phyloP scores from a whole-genome alignment of 192 early-diverging fungal species.

The Phycomyces blakesleeanus region DNA sequence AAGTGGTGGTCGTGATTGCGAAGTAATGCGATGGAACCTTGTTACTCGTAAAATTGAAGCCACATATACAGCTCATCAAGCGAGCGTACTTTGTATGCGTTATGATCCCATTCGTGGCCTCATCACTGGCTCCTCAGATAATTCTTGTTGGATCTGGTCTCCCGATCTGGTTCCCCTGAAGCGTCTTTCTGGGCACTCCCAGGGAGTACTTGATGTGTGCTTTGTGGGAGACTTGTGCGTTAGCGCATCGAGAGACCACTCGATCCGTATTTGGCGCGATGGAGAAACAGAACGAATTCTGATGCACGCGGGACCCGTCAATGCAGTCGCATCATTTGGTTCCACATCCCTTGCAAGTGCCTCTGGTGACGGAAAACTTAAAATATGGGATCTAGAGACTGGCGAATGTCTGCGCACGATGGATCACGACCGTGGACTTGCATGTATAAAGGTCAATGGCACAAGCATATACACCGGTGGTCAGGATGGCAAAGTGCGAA shows the following conservation, averaged over 20 bases:
- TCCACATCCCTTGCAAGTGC: conserved; percentile 73
- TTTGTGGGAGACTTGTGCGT: conserved; percentile 67
- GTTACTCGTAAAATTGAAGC: conserved; percentile 50
- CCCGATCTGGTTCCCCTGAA: conserved; percentile 34
- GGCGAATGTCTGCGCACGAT: conserved; percentile 69
- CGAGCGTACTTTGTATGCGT: conserved; percentile 76
- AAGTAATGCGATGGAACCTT: conserved; percentile 83
- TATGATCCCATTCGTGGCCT: conserved; percentile 59
- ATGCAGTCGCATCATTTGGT: conserved; percentile 79
- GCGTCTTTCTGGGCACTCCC: conserved; percentile 68
- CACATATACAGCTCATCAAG: conserved; percentile 54
- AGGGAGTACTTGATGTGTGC: conserved; percentile 83
- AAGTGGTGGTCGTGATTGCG: conserved; percentile 74
- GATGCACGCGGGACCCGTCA: conserved; percentile 92
- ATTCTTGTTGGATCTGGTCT: conserved; percentile 82
- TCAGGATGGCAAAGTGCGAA: conserved; percentile 71
- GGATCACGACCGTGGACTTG: conserved; percentile 71
- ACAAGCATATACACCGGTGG: conserved; percentile 70
- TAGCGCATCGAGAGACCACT: conserved; percentile 90
- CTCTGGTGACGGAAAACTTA: conserved; percentile 76
- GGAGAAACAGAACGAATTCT: conserved; percentile 57
- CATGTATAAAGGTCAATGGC: conserved; percentile 80
- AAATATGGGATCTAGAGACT: conserved; percentile 73
- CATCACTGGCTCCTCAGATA: conserved; percentile 86
- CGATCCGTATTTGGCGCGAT: conserved; percentile 85